Evolutionary conservation across 441 rosid genomes (phyloP).

Genomic region (Monsonia emarginata): DNA sequence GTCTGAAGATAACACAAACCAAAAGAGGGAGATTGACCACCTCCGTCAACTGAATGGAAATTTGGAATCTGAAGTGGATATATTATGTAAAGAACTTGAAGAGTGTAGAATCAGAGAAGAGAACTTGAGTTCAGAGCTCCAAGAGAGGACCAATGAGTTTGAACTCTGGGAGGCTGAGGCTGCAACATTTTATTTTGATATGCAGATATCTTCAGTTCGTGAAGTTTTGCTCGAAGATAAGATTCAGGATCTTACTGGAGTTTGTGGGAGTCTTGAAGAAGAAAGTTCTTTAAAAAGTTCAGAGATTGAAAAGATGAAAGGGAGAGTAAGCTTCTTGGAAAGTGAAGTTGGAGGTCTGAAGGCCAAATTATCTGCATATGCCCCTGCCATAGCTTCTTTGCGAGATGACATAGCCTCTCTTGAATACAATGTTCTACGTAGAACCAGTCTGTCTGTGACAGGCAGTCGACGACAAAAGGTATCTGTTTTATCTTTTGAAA

Average conservation of each 20-base stretch:
- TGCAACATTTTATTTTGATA: constrained; percentile 52
- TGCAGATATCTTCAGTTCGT: constrained; percentile 46
- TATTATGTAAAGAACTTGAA: constrained; percentile 43
- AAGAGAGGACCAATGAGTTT: constrained; percentile 48
- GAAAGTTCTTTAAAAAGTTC: constrained; percentile 28
- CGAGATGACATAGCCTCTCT: constrained; percentile 34
- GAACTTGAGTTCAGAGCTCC: constrained; percentile 45
- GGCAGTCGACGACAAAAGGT: constrained; percentile 1
- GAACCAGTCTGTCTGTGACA: constrained; percentile 17
- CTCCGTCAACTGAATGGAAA: constrained; percentile 40
- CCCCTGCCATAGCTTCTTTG: constrained; percentile 40
- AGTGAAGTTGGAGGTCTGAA: constrained; percentile 43
- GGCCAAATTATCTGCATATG: constrained; percentile 41
- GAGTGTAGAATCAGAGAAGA: constrained; percentile 39
- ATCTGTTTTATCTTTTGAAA: not conserved
- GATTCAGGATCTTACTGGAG: constrained; percentile 44
- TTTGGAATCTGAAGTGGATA: constrained; percentile 42
- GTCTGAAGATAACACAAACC: constrained; percentile 29
- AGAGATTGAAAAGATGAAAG: constrained; percentile 41
- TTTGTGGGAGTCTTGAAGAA: constrained; percentile 40
- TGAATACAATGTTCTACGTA: constrained; percentile 30
- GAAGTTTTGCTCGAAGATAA: constrained; percentile 55
- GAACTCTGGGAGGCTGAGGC: constrained; percentile 66
- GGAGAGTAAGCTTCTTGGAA: constrained; percentile 38
- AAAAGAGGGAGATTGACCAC: constrained; percentile 41